Base-by-base conservation (phyloP, 2,329 filamentous ascomycete species). In the Pseudocercospora cruenta region DNA sequence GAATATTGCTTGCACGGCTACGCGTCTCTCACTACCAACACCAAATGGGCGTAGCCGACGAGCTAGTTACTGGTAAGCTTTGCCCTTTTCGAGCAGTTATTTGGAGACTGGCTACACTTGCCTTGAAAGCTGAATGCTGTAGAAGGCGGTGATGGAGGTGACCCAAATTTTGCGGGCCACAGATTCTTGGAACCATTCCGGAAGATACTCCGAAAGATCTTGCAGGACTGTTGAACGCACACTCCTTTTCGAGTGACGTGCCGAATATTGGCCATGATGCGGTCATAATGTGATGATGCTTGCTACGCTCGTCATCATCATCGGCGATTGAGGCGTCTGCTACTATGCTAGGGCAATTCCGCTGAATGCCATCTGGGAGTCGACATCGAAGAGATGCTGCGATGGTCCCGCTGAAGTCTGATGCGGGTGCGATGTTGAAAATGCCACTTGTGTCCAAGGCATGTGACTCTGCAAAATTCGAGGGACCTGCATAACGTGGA, bases 261-360 rank as follows among this genome's bases (percentile, higher is more conserved):
- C 47, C 47, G 47, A 51, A 19, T 51, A 4, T 24, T 24, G 16
- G 10, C 16, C 21, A 24, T 51, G n/a, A 51, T 51, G 47, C 47
- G 47, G n/a, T 51, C 47, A 51, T 51, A 19, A 51, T 51, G n/a
- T 51, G 10, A 51, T 51, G 47, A 51, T 51, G 47, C 47, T 21
- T 22, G 10, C 21, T 51, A 51, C 10, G 21, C 47, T 24, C 21
- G 47, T 51, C 47, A 51, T 51, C 47, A 31, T 31, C 28, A 31
- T 31, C 28, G 47, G 47, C 47, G 47, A 51, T 51, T 51, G 21
- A 22, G 47, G 47, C 47, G 47, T 51, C 47, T 51, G 28, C 28
- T 31, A 31, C 28, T 31, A 6, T 31, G 28, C 21, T 51, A 51
- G 47, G 47, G 47, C 47, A 51, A 19, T 51, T 51, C 47, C 47